phyloP scores from a whole-genome alignment of 176 grass and related monocot species.

The Aegilops longissima region DNA sequence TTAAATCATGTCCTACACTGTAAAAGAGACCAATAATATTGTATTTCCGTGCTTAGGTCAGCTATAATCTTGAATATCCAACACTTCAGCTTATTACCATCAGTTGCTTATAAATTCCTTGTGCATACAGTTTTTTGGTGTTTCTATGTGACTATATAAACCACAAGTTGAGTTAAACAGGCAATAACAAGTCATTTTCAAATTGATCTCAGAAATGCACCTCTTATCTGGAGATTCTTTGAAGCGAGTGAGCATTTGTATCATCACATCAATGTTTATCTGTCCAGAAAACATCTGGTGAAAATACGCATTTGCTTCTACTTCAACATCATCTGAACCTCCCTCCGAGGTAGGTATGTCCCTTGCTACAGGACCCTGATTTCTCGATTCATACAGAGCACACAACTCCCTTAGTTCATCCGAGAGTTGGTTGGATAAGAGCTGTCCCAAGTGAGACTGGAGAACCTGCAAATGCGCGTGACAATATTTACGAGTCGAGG shows the following conservation, averaged over 20 bases:
- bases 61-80: conserved; percentile 7
- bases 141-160: conserved; percentile 17
- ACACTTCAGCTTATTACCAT: background rate
- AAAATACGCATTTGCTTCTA: conserved; percentile 69
- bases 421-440: conserved; percentile 46
- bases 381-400: conserved; percentile 38
- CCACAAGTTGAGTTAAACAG: background rate
- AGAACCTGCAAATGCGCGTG: conserved; percentile 50
- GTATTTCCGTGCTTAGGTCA: background rate
- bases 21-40: background rate
- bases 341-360: conserved; percentile 36
- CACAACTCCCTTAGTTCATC: conserved; percentile 65
- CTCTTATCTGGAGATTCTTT: conserved; percentile 79
- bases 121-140: background rate
- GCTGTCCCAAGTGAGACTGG: conserved; percentile 54
- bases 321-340: conserved; percentile 62
- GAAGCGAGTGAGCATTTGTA: conserved; percentile 76
- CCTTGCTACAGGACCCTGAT: conserved; percentile 29
- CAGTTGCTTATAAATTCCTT: background rate
- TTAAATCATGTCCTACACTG: background rate
- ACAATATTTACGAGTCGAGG: background rate
- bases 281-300: conserved; percentile 87
- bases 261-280: conserved; percentile 59
- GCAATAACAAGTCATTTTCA: background rate
- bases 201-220: conserved; percentile 22